phyloP scores from a whole-genome alignment of 345 rosid species.

The Lenwebbia sp. region DNA sequence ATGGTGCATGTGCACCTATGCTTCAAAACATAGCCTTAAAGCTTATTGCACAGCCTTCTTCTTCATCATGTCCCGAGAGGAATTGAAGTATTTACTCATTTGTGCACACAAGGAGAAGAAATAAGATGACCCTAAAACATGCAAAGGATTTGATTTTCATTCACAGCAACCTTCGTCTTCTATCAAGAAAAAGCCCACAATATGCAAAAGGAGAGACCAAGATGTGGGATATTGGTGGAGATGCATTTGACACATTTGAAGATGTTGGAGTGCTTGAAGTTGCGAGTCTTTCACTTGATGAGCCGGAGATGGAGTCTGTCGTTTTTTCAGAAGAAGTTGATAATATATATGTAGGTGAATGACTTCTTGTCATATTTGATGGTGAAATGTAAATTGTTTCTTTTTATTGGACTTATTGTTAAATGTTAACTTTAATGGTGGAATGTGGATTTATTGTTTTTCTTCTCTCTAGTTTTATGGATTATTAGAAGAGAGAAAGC shows the following conservation, averaged over 20 bases:
- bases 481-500: not conserved
- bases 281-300: not conserved
- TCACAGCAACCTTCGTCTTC: not conserved
- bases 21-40: not conserved
- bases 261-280: not conserved
- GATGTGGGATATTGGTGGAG: not conserved
- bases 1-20: not conserved
- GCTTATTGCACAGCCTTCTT: not conserved
- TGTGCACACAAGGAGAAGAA: not conserved
- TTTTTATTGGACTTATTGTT: too few relatives aligned
- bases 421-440: too few relatives aligned
- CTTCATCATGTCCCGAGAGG: not conserved
- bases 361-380: too few relatives aligned
- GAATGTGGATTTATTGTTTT: not conserved
- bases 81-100: not conserved
- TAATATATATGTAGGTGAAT: not conserved
- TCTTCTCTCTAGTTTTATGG: not conserved
- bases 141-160: not conserved
- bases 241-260: not conserved
- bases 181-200: not conserved
- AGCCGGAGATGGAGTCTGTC: not conserved
- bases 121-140: not conserved
- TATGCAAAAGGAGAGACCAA: not conserved
- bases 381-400: too few relatives aligned
- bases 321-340: not conserved